Evolutionary conservation across 1,284 basidiomycete genomes (phyloP).

Genomic region (Stereum hirsutum): DNA sequence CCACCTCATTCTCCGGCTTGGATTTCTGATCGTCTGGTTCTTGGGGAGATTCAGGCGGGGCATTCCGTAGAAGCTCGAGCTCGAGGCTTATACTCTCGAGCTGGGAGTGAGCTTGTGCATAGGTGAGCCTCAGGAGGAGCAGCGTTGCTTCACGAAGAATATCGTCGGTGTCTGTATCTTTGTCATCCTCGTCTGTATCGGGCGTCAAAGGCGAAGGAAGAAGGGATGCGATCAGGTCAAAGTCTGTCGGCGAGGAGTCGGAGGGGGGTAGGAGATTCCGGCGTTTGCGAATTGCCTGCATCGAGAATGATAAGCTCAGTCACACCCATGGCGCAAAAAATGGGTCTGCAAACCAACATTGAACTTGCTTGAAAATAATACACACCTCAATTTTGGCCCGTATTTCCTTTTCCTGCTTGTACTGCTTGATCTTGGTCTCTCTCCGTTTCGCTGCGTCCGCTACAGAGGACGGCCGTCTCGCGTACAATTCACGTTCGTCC

Average conservation of each 20-base stretch:
- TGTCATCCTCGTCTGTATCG: conserved; percentile 46
- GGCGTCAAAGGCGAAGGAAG: conserved; percentile 34
- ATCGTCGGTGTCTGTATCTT: conserved; percentile 54
- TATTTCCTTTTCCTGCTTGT: conserved; percentile 76
- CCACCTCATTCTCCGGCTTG: conserved; percentile 34
- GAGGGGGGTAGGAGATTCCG: conserved; percentile 28
- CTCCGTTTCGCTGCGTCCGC: conserved; percentile 62
- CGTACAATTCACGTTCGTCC: conserved; percentile 48
- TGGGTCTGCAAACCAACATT: background rate
- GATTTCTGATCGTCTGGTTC: conserved; percentile 25
- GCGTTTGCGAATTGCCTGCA: conserved; percentile 45
- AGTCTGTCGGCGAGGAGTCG: conserved; percentile 34
- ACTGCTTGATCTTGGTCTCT: conserved; percentile 85
- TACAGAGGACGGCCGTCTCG: conserved; percentile 34
- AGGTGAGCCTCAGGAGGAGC: conserved; percentile 66
- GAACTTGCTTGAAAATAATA: background rate
- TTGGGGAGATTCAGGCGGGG: conserved; percentile 30
- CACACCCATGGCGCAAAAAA: background rate
- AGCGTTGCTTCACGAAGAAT: conserved; percentile 58
- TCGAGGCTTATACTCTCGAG: conserved; percentile 70
- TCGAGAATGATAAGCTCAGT: background rate
- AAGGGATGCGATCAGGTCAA: conserved; percentile 54
- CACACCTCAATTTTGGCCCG: conserved; percentile 59
- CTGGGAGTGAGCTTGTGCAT: conserved; percentile 62
- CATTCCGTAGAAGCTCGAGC: conserved; percentile 57